phyloP scores from a whole-genome alignment of 495 filamentous ascomycete genomes.

The Penicillium pulvis region DNA sequence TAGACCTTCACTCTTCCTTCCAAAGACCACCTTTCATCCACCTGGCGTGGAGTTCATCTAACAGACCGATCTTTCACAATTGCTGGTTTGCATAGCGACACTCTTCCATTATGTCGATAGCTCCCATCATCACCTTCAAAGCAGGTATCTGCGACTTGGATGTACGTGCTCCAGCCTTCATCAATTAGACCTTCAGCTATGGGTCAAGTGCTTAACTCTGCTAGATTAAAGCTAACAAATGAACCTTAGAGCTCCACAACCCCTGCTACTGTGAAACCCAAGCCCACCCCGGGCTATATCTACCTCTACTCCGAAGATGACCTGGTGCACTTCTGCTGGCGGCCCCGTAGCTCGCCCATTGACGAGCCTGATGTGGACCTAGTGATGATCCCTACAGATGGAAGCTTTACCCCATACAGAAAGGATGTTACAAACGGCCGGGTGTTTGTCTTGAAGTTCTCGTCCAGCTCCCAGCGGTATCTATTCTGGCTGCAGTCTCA shows the following conservation, averaged over 20 bases:
- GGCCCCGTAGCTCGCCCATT: constrained; percentile 61
- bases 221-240: constrained; percentile 10
- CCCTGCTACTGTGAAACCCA: constrained; percentile 67
- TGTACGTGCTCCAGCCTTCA: constrained; percentile 54
- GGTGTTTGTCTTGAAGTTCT: constrained; percentile 92
- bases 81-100: constrained; percentile 6
- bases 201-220: not conserved
- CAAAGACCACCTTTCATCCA: constrained; percentile 10
- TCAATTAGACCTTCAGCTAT: not conserved
- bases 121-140: constrained; percentile 93
- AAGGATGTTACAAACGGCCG: constrained; percentile 78
- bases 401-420: constrained; percentile 78
- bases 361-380: constrained; percentile 77
- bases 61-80: not conserved
- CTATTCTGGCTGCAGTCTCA: constrained; percentile 97
- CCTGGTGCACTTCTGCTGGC: constrained; percentile 96
- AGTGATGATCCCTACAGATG: constrained; percentile 88
- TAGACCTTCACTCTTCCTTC: constrained; percentile 12
- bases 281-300: constrained; percentile 77
- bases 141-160: constrained; percentile 87
- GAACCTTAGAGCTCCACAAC: constrained; percentile 53
- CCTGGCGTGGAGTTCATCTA: constrained; percentile 14
- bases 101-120: constrained; percentile 64
- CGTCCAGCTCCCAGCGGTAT: constrained; percentile 85
- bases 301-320: constrained; percentile 96